Conservation (phyloP, 495 filamentous ascomycete species). For the Aspergillus funiculosus region DNA sequence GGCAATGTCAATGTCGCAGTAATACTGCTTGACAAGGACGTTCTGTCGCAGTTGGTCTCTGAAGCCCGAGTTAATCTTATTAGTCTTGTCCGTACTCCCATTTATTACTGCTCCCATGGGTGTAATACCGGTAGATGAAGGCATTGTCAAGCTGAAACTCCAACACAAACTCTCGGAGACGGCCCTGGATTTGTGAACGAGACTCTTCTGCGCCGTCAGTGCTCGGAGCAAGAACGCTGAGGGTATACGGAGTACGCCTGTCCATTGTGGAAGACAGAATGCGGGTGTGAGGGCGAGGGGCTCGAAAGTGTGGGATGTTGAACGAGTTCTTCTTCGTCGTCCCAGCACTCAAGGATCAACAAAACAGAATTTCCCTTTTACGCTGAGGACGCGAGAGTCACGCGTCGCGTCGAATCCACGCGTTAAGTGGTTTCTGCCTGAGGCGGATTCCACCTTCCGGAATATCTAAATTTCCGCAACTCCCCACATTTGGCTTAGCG, state of each 20-base stretch:
- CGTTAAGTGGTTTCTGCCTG: slow-evolving; percentile 44
- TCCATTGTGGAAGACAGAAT: slow-evolving; percentile 59
- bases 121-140: slow-evolving; percentile 81
- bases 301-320: slow-evolving; percentile 23
- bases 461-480: background rate
- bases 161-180: slow-evolving; percentile 72
- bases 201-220: slow-evolving; percentile 57
- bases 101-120: slow-evolving; percentile 8
- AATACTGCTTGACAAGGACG: slow-evolving; percentile 89
- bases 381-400: slow-evolving; percentile 27
- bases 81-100: slow-evolving; percentile 7
- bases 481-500: too few relatives aligned
- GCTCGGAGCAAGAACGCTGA: slow-evolving; percentile 70
- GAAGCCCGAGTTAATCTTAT: slow-evolving; percentile 22
- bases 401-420: slow-evolving; percentile 34
- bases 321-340: too few relatives aligned
- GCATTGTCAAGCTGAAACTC: slow-evolving; percentile 94
- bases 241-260: slow-evolving; percentile 74
- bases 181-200: slow-evolving; percentile 48
- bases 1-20: slow-evolving; percentile 93
- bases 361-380: slow-evolving; percentile 28
- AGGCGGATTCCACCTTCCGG: slow-evolving; percentile 15
- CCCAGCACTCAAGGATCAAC: slow-evolving; percentile 10
- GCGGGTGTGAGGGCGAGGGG: slow-evolving; percentile 19
- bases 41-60: slow-evolving; percentile 97